phyloP scores from a whole-genome alignment of 352 stramenopile species.

The Globisporangium uncinulatum region DNA sequence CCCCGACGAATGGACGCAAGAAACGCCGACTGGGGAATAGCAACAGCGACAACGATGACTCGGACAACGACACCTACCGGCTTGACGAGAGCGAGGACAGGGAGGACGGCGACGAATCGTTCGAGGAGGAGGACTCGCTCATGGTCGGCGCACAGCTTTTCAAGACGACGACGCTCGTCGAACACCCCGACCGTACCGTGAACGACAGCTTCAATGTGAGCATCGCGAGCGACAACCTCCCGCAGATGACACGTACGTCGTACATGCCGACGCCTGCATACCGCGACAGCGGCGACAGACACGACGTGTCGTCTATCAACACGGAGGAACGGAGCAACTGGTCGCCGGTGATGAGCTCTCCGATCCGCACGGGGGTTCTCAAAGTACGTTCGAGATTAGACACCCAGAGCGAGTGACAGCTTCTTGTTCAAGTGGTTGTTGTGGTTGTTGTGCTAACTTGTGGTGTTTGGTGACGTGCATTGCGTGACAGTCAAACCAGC shows the following conservation, averaged over 20 bases:
- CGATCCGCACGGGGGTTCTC: constrained; percentile 39
- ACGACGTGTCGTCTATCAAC: constrained; percentile 38
- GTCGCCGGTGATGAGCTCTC: constrained; percentile 51
- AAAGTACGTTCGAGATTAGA: constrained; percentile 21
- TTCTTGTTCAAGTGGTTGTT: not conserved
- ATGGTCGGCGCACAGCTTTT: constrained; percentile 51
- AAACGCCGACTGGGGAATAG: not conserved
- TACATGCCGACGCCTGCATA: constrained; percentile 44
- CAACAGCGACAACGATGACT: constrained; percentile 2
- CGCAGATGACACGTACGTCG: constrained; percentile 57
- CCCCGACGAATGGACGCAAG: constrained; percentile 4
- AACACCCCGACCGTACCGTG: constrained; percentile 25
- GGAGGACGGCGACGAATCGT: constrained; percentile 17
- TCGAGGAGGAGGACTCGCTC: constrained; percentile 33
- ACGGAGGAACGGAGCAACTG: constrained; percentile 44
- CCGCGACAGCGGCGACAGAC: constrained; percentile 19
- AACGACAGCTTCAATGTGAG: constrained; percentile 56
- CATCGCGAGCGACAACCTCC: constrained; percentile 55
- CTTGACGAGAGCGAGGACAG: constrained; percentile 19
- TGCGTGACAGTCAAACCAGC: constrained; percentile 13
- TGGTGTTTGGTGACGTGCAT: not conserved
- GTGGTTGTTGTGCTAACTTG: not conserved
- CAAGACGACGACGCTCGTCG: constrained; percentile 66
- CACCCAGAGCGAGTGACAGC: not conserved
- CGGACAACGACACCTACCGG: constrained; percentile 12